Conservation (phyloP, 257 asterid species). For the Nicotiana attenuata region DNA sequence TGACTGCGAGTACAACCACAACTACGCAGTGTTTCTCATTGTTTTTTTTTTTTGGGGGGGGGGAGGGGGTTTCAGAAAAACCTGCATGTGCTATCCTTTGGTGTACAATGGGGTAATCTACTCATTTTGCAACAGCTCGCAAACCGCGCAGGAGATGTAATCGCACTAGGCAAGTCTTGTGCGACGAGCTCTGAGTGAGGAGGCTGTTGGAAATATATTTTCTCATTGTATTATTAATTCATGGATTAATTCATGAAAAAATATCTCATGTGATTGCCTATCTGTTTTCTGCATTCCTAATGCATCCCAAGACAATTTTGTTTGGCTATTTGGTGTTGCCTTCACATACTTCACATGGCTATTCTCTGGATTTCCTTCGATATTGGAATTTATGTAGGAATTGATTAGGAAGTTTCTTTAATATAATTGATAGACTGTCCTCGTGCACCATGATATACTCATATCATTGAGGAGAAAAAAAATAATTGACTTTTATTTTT, state of each 20-base stretch:
- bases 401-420: slow-evolving; percentile 5
- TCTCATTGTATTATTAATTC: background rate
- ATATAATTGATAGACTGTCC: slow-evolving; percentile 8
- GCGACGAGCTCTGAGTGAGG: too few species aligned
- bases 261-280: slow-evolving; percentile 17
- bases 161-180: fast-evolving
- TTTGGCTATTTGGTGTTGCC: background rate
- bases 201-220: background rate
- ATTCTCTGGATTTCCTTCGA: background rate
- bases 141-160: fast-evolving
- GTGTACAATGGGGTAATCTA: too few species aligned
- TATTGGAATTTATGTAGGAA: background rate
- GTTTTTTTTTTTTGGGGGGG: too few species aligned
- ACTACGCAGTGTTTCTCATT: too few species aligned
- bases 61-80: too few species aligned
- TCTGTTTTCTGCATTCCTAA: slow-evolving; percentile 16
- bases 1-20: too few species aligned
- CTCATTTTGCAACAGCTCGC: fast-evolving
- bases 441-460: slow-evolving; percentile 1
- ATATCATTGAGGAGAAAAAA: background rate
- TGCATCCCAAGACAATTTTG: slow-evolving; percentile 16
- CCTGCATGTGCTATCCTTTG: too few species aligned
- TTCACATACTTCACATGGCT: slow-evolving; percentile 17
- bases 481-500: too few species aligned
- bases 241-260: background rate